These are phyloP conservation scores for Alliaria petiolata DNA, from an alignment of 345 rosid species.

Conservation along the genomic window DNA sequence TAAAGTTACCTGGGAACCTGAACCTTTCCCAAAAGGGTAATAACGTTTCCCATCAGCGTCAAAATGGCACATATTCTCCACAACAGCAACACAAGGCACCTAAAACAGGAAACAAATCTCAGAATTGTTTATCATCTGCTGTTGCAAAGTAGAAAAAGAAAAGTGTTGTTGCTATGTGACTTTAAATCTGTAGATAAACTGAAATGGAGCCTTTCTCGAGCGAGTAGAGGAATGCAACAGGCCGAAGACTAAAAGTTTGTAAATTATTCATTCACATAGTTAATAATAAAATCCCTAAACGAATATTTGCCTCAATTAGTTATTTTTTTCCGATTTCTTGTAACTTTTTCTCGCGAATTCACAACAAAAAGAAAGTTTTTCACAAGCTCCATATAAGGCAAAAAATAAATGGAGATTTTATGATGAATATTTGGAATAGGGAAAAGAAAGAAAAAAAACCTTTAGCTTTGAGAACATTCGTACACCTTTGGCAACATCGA, in stretches of 20 bases:
- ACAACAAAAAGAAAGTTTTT: slow-evolving; percentile 6
- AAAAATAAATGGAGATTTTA: neutral
- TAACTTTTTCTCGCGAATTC: no score
- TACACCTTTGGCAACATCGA: slow-evolving; percentile 97
- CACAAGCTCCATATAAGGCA: neutral
- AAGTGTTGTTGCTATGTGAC: neutral
- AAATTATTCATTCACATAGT: no score
- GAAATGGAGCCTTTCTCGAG: no score
- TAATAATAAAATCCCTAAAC: no score
- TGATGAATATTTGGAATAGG: neutral
- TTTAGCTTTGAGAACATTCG: slow-evolving; percentile 97
- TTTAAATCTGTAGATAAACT: no score
- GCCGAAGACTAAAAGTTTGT: no score
- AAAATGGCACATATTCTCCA: slow-evolving; percentile 97
- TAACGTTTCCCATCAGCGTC: slow-evolving; percentile 95
- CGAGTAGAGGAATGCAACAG: no score
- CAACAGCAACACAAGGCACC: slow-evolving; percentile 97
- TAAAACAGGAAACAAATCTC: slow-evolving; percentile 20
- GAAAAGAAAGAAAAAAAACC: slow-evolving; percentile 43
- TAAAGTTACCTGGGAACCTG: slow-evolving; percentile 75
- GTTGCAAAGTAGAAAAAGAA: slow-evolving; percentile 1
- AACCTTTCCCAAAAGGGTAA: slow-evolving; percentile 97
- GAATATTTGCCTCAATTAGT: no score
- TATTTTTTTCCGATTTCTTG: no score
- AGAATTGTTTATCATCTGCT: neutral